Base-by-base conservation (phyloP, 192 early-diverging fungal species). In the Coemansia sp. region DNA sequence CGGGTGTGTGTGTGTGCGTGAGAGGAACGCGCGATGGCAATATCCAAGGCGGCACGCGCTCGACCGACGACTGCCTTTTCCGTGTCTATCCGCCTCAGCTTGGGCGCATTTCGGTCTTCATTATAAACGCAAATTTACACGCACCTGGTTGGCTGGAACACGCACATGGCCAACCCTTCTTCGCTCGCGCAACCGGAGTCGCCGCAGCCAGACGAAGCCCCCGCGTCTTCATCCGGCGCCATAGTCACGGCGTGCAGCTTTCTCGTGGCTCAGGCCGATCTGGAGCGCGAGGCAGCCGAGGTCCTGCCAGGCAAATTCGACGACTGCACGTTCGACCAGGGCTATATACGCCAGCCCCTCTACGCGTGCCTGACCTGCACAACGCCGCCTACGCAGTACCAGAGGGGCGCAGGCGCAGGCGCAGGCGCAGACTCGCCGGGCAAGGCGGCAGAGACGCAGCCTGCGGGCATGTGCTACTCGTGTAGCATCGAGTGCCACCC, bases 321-420 rank as follows among this genome's bases (percentile, higher is more conserved):
- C 56, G 46, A 79, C 35, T 93, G 91, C 53, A 85, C 88, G 5
- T 88, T 78, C 62, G 71, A 68, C 49, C 51, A 75, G 39, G 92
- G 92, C 20, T 88, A 87, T 55, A 68, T 93, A 25, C 80, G 81
- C 47, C 93, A 95, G 63, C 75, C 80, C 1, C 77, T 93, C 4
- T 95, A 88, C 58, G 81, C 89, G 4, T 95, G 93, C 60, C 63
- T 84, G 45, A 90, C 89, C 5, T 95, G 93, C 60, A 65, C 70
- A 11, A 46, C 26, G 11, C 64, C 71, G 9, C 71, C 71, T 0
- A 46, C 43, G 5, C 23, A 74, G 18, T 67, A 63, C 41, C 3
- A 18, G 15, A n/a, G n/a, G n/a, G 17, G 17, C 3, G 17, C 13
- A 29, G 3, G 17, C 19, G 9, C 22, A n/a, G 19, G 20, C 23